Base-by-base conservation (phyloP, 2,329 filamentous ascomycete genomes). In the Colletotrichum lentis region DNA sequence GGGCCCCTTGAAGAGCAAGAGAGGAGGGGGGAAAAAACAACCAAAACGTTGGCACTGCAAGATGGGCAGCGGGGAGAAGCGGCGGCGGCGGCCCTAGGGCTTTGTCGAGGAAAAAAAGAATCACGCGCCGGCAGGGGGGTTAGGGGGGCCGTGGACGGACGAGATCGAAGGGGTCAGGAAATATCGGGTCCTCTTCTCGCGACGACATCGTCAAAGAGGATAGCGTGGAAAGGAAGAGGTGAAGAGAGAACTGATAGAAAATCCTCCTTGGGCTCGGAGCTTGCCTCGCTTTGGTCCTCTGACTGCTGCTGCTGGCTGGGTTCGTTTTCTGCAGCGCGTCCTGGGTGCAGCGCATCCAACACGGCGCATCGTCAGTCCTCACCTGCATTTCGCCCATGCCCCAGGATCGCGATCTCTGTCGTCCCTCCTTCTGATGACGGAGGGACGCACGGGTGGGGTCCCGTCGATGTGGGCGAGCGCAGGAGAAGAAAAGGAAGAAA, bases 341-440 rank as follows among this genome's bases (percentile, higher is more conserved):
- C 31, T 55, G 55, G 24, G 55, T 43, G 65, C 55, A 68, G 55
- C 62, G 54, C 18, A 65, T 20, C 24, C 27, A 31, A 31, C 27
- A 31, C 8, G 65, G 65, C 55, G 62, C 62, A 60, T 50, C 47
- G 65, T 68, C 65, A 68, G 47, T 68, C 65, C 65, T 68, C 65
- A 60, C 63, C 49, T 65, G 65, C 65, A 65, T 65, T 65, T 47
- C 31, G 49, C n/a, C 24, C 22, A 44, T 37, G 43, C 47, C 20
- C 44, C 56, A 44, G 31, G 49, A 68, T 68, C 65, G 62, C 65
- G 43, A 68, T 65, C 55, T 60, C 44, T 31, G 27, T 31, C 27
- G 27, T 31, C 10, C 27, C 10, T 35, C 27, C 35, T 55, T 52
- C 55, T 65, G 55, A 68, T 64, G 49, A 68, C 53, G 27, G 39